phyloP scores from a whole-genome alignment of 176 grass and related monocot genomes.

The Tuctoria greenei region DNA sequence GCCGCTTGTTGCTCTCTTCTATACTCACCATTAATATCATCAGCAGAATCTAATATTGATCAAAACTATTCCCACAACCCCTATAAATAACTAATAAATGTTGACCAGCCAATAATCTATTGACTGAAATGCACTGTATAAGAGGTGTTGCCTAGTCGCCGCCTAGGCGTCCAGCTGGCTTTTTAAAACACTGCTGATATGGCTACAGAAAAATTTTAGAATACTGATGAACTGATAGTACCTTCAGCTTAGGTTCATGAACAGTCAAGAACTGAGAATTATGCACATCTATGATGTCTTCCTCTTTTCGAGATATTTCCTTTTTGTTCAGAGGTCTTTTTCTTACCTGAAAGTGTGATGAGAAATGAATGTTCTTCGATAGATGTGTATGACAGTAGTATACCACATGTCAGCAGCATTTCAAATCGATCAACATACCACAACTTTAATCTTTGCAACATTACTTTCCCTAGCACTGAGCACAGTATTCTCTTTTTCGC shows the following conservation, averaged over 20 bases:
- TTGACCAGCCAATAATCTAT: neutral
- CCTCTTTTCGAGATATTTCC: constrained; percentile 67
- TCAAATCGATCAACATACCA: constrained; percentile 57
- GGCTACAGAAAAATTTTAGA: neutral
- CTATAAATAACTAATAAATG: neutral
- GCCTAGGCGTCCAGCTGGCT: no score
- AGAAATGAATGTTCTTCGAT: constrained; percentile 9
- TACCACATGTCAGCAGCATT: neutral
- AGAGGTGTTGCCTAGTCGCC: no score
- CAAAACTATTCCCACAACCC: neutral
- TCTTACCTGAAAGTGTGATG: constrained; percentile 47
- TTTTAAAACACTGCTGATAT: neutral
- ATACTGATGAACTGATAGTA: constrained; percentile 24
- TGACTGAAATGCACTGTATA: neutral
- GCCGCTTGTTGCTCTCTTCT: neutral
- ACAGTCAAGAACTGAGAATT: constrained; percentile 59
- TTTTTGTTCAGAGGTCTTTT: constrained; percentile 73
- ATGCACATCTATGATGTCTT: constrained; percentile 60
- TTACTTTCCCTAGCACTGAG: constrained; percentile 68
- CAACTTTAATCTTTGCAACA: constrained; percentile 99
- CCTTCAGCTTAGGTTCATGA: constrained; percentile 72
- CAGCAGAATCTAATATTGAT: constrained; percentile 6
- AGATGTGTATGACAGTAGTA: constrained; percentile 2
- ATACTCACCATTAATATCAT: neutral
- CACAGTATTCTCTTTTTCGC: constrained; percentile 57